A percentile compares a stretch with the other conserved stretches of the same genome.
phyloP scores from a whole-genome alignment of 768 basidiomycete species.

The Auriscalpium orientale region DNA sequence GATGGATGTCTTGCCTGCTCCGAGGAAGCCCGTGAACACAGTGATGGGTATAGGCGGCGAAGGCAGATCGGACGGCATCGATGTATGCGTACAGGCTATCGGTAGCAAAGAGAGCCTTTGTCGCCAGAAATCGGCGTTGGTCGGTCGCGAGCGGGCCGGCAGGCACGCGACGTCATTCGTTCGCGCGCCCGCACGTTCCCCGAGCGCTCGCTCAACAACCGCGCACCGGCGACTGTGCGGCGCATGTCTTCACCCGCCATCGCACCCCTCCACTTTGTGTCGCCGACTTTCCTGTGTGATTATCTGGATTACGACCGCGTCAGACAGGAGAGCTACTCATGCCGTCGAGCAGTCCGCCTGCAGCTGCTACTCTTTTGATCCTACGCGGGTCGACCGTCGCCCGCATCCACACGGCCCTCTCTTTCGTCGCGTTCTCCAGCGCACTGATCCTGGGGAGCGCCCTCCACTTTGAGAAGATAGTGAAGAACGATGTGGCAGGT shows the following conservation, averaged over 20 bases:
- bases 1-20: conserved; percentile 72
- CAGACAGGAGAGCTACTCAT: background rate
- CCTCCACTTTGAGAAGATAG: conserved; percentile 78
- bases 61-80: background rate
- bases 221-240: no score
- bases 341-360: background rate
- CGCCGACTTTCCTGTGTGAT: no score
- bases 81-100: background rate
- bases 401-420: conserved; percentile 57
- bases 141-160: background rate
- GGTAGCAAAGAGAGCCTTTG: no score
- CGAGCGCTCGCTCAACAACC: background rate
- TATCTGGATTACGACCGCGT: no score
- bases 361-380: conserved; percentile 10
- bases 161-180: background rate
- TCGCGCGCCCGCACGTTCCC: background rate
- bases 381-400: conserved; percentile 49
- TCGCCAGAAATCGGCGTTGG: no score
- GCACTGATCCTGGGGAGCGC: conserved; percentile 59
- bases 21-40: conserved; percentile 92
- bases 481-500: conserved; percentile 75
- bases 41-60: conserved; percentile 66
- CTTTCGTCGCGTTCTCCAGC: conserved; percentile 52
- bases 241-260: no score
- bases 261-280: no score